These are phyloP conservation scores for Sistotremastrum suecicum DNA, from an alignment of 768 basidiomycete species.

Conservation along the genomic window DNA sequence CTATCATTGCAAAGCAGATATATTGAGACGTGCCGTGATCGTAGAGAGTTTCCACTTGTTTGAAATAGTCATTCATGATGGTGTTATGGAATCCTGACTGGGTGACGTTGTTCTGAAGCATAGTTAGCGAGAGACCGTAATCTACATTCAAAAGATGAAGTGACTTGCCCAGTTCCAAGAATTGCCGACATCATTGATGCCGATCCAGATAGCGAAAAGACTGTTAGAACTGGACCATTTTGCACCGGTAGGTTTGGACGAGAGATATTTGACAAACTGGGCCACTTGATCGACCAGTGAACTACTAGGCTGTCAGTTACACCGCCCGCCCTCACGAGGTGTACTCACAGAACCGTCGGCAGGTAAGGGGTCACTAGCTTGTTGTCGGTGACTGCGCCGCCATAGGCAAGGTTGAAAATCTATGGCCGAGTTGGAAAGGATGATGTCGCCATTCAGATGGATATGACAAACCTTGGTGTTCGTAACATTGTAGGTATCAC, in stretches of 20 bases:
- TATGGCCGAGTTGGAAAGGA: not conserved
- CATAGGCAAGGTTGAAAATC: conserved; percentile 21
- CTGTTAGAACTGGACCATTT: conserved; percentile 20
- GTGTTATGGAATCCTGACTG: conserved; percentile 19
- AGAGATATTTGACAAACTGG: conserved; percentile 19
- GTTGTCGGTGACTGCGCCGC: conserved; percentile 24
- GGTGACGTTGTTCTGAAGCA: conserved; percentile 20
- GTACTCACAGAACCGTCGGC: conserved; percentile 21
- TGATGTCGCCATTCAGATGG: not conserved
- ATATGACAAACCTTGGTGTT: conserved; percentile 26
- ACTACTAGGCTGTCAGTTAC: conserved; percentile 6
- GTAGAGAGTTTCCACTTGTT: conserved; percentile 12
- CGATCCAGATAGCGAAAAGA: conserved; percentile 23
- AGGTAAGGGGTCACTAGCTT: conserved; percentile 22
- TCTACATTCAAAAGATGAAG: not conserved
- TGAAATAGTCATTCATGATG: conserved; percentile 20
- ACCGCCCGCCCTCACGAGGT: not conserved
- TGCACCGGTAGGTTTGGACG: conserved; percentile 18
- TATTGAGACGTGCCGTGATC: not conserved
- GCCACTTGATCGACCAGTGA: conserved; percentile 23
- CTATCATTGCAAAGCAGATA: conserved; percentile 20
- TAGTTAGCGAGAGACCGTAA: conserved; percentile 1
- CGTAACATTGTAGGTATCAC: conserved; percentile 40
- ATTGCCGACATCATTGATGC: conserved; percentile 27
- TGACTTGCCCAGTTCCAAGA: conserved; percentile 30